These are phyloP conservation scores for Choiromyces venosus DNA, from an alignment of 495 filamentous ascomycete species.

Conservation along the genomic window DNA sequence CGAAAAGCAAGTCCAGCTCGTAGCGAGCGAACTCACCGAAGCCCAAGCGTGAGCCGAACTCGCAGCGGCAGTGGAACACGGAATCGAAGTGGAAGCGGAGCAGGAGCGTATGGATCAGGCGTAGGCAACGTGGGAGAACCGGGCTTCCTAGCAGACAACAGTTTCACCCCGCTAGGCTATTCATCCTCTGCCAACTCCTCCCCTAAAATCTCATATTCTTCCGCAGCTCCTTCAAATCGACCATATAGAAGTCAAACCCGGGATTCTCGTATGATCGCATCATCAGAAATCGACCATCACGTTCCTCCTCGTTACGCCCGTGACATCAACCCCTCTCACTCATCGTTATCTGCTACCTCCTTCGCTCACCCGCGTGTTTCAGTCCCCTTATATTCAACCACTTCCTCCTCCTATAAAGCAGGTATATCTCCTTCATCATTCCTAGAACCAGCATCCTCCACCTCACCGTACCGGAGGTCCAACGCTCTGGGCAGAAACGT, in stretches of 20 bases:
- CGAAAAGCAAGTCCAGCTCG: constrained; percentile 6
- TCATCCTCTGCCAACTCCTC: constrained; percentile 28
- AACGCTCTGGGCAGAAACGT: background rate
- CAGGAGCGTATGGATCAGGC: constrained; percentile 6
- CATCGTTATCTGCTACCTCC: constrained; percentile 1
- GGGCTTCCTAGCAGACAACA: constrained; percentile 22
- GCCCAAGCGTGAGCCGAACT: constrained; percentile 6
- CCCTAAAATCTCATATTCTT: constrained; percentile 16
- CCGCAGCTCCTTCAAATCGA: constrained; percentile 14
- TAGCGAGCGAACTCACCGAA: background rate
- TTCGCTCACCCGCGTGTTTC: constrained; percentile 7
- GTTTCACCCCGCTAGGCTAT: constrained; percentile 22
- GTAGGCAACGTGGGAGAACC: constrained; percentile 9
- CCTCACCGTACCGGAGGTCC: constrained; percentile 16
- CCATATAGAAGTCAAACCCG: constrained; percentile 17
- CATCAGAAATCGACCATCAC: constrained; percentile 4
- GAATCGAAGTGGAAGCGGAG: constrained; percentile 16
- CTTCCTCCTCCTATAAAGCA: constrained; percentile 14
- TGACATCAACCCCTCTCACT: background rate
- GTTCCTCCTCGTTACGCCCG: constrained; percentile 14
- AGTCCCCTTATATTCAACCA: background rate
- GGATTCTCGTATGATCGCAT: constrained; percentile 9
- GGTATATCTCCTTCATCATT: constrained; percentile 19
- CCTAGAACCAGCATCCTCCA: constrained; percentile 12
- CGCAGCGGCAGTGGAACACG: constrained; percentile 9